Conservation (phyloP, 2,329 filamentous ascomycete species). For the Teratosphaeria epicoccoides region DNA sequence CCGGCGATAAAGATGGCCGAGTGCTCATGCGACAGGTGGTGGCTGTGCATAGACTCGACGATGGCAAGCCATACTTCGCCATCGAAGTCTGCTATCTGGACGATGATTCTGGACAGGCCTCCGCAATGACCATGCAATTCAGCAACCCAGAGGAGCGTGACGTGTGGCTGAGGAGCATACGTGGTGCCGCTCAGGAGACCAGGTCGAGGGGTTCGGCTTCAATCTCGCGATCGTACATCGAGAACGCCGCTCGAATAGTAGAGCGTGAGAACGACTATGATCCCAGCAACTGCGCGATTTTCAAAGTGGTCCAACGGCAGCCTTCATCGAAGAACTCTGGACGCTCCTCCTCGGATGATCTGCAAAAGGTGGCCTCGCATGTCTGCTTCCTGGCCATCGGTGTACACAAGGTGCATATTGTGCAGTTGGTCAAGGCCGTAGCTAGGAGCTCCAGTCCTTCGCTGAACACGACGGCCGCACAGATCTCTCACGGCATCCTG, state of each 20-base stretch:
- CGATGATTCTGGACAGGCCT: constrained; percentile 50
- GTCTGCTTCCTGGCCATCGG: constrained; percentile 61
- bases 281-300: constrained; percentile 55
- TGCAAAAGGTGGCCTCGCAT: constrained; percentile 53
- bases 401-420: constrained; percentile 57
- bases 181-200: constrained; percentile 47
- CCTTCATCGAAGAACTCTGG: constrained; percentile 41
- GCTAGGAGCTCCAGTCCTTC: constrained; percentile 46
- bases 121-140: constrained; percentile 54
- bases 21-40: constrained; percentile 57
- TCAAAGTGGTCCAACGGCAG: constrained; percentile 56
- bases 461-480: constrained; percentile 38
- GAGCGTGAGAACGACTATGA: constrained; percentile 61
- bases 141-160: constrained; percentile 54
- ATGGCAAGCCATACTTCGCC: constrained; percentile 55
- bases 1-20: constrained; percentile 45
- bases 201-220: constrained; percentile 41
- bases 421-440: constrained; percentile 51
- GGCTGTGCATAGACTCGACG: constrained; percentile 56
- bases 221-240: constrained; percentile 49
- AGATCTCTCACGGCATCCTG: constrained; percentile 52
- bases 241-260: constrained; percentile 51
- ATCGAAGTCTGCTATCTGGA: constrained; percentile 60
- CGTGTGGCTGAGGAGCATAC: constrained; percentile 53
- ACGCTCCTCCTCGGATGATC: constrained; percentile 53